These are phyloP conservation scores for Dendrostoma leiphaemia DNA, from an alignment of 2,329 filamentous ascomycete genomes.

Conservation along the genomic window DNA sequence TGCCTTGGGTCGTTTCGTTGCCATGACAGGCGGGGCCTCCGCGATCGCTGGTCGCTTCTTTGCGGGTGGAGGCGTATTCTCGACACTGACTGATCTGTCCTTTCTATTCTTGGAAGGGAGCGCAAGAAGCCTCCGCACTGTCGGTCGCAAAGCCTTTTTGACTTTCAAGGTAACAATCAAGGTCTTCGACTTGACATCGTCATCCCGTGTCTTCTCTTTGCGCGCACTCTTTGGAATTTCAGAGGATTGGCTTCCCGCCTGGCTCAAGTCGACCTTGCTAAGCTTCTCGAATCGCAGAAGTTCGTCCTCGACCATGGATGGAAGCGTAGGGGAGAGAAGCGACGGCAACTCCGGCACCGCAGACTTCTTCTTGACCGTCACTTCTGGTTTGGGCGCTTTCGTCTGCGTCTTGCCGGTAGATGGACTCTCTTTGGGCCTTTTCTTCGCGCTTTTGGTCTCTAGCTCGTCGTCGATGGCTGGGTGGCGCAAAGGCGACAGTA, in stretches of 20 bases:
- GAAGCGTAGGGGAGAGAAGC: slow-evolving; percentile 56
- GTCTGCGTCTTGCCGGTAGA: slow-evolving; percentile 23
- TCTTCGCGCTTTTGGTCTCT: slow-evolving; percentile 25
- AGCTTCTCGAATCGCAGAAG: slow-evolving; percentile 36
- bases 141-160: slow-evolving; percentile 37
- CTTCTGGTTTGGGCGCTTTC: slow-evolving; percentile 26
- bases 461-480: slow-evolving; percentile 41
- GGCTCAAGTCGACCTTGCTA: slow-evolving; percentile 23
- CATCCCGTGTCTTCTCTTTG: slow-evolving; percentile 33
- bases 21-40: slow-evolving; percentile 33
- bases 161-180: slow-evolving; percentile 47
- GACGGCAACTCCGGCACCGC: slow-evolving; percentile 42
- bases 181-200: slow-evolving; percentile 24
- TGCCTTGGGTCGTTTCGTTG: slow-evolving; percentile 41
- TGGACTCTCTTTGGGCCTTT: slow-evolving; percentile 33
- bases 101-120: slow-evolving; percentile 39
- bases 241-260: slow-evolving; percentile 23
- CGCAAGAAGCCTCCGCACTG: slow-evolving; percentile 43
- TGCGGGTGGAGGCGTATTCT: slow-evolving; percentile 37
- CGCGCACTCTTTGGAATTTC: slow-evolving; percentile 34
- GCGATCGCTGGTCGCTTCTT: slow-evolving; percentile 48
- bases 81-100: slow-evolving; percentile 42
- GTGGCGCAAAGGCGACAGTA: slow-evolving; percentile 49
- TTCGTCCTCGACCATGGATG: slow-evolving; percentile 48
- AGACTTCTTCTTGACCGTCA: slow-evolving; percentile 35